Evolutionary conservation across 2,329 filamentous ascomycete species (phyloP).

Genomic region (Fusarium brevicatenulatum): DNA sequence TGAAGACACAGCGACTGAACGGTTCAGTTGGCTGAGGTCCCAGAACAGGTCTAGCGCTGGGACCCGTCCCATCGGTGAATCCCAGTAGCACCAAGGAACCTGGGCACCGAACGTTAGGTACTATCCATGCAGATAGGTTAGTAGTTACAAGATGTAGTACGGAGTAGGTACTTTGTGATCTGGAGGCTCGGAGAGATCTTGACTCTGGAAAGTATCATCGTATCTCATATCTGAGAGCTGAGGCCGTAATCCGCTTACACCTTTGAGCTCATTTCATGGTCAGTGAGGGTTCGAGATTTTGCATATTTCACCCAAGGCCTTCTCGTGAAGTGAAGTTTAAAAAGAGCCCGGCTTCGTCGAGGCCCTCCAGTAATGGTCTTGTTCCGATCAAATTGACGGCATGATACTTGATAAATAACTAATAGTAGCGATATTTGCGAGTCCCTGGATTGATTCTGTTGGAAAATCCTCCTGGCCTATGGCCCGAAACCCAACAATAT

Average conservation of each 20-base stretch:
- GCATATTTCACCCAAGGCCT: background rate
- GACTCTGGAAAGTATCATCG: background rate
- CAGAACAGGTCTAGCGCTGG: conserved; percentile 34
- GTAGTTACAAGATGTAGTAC: background rate
- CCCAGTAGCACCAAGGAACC: background rate
- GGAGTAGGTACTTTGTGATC: background rate
- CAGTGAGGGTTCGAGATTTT: background rate
- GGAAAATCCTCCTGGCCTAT: background rate
- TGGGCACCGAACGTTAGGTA: background rate
- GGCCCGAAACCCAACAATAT: background rate
- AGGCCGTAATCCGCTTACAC: background rate
- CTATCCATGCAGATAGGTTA: background rate
- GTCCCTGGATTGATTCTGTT: no score
- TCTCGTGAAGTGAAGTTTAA: background rate
- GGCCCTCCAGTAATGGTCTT: background rate
- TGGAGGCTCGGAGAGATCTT: background rate
- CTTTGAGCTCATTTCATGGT: background rate
- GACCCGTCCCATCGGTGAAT: conserved; percentile 17
- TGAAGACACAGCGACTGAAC: conserved; percentile 42
- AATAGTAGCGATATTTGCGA: background rate
- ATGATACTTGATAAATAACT: background rate
- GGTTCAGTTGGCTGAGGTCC: conserved; percentile 35
- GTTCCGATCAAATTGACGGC: background rate
- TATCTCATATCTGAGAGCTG: background rate
- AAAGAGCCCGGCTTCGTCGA: background rate